Evolutionary conservation across 1,139 yeast genomes (phyloP), one percentile per base, ranked within the genome.

Genomic region (Scheffersomyces cryptocercus): DNA sequence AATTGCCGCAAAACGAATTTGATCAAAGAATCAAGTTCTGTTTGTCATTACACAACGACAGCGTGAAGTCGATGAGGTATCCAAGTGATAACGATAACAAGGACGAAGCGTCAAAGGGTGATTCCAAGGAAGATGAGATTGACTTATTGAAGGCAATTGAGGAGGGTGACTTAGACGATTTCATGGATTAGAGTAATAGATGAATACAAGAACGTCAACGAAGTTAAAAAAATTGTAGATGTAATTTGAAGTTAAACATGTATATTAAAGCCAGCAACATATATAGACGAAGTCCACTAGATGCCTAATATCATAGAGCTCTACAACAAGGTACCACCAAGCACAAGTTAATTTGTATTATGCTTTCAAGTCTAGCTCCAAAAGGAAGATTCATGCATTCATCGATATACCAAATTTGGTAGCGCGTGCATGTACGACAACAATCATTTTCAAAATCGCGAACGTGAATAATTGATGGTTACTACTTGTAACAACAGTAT

Each of bases 21-120:
- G 95, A 93, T 66, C 96, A 89, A 65, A 86, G 99, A 73, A 91
- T 93, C 67, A 82, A 83, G 59, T 95, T 93, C 67, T 93, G 97
- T 62, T 88, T 90, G 67, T 79, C 86, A 38, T 78, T 95, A 54
- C 96, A 93, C 67, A 89, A 90, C 55, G 98, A 93, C 58, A 83
- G 90, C 63, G 96, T 93, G 46, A 88, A 89, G 70, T 89, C 96
- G 15, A 90, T 95, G 98, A 82, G 98, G 58, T 95, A 88, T 66
- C 96, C 97, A 11, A 62, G 65, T 40, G 77, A 73, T 46, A 61
- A 58, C 45, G 67, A 64, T 38, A 44, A 67, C 65, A 67, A 72
- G 62, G 48, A 54, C 16, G 53, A 54, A 44, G 24, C 39, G 4
- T 53, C 76, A 38, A 55, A 55, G 35, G 64, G 58, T 34, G 54